phyloP scores from a whole-genome alignment of 805 yeast genomes.

The Nakazawaea pomicola region DNA sequence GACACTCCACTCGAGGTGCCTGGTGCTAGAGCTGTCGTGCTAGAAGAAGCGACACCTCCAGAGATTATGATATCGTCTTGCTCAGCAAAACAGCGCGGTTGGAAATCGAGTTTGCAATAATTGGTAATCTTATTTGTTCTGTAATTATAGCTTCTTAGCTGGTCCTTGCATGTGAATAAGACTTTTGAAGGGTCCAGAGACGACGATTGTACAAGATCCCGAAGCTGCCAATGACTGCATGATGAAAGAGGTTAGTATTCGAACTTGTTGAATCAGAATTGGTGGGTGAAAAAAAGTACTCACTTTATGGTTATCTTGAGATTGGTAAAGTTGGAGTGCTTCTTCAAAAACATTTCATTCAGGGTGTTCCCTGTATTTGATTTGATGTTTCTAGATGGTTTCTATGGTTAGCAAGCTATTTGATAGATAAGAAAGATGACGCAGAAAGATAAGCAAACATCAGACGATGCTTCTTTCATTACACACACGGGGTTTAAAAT shows the following conservation, averaged over 20 bases:
- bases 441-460: neutral
- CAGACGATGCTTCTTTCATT: neutral
- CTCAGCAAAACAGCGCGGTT: constrained; percentile 68
- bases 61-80: constrained; percentile 41
- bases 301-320: constrained; percentile 31
- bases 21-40: constrained; percentile 1
- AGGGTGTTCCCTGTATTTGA: neutral
- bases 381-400: neutral
- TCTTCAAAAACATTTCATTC: constrained; percentile 8
- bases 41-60: constrained; percentile 37
- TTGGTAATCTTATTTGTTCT: constrained; percentile 29
- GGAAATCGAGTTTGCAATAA: constrained; percentile 50
- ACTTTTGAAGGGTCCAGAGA: constrained; percentile 38
- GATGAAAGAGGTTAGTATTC: constrained; percentile 13
- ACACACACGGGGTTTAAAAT: neutral
- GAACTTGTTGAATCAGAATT: no score
- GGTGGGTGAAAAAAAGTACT: no score
- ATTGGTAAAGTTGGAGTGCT: constrained; percentile 21
- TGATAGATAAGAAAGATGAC: neutral
- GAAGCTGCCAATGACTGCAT: constrained; percentile 72
- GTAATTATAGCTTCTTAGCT: constrained; percentile 42
- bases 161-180: constrained; percentile 54
- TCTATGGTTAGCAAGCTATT: neutral
- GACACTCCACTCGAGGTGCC: constrained; percentile 1
- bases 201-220: constrained; percentile 61